Evolutionary conservation across 169 alveolate genomes (phyloP).

Genomic region (Plasmodium gonderi): DNA sequence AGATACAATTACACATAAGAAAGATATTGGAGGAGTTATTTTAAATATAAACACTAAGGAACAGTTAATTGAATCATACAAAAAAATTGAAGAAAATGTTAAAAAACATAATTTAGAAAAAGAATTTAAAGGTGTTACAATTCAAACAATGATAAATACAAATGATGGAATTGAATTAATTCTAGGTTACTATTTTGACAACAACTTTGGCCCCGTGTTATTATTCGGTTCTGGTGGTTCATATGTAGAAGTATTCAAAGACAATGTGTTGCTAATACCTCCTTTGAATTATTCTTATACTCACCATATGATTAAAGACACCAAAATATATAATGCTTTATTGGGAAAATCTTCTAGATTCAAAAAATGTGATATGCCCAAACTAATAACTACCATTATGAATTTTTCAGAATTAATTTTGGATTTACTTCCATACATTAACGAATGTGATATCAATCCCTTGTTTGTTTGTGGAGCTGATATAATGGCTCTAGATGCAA

Average conservation of each 20-base stretch:
- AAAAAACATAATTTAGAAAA: slow-evolving; percentile 69
- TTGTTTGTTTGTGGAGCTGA: slow-evolving; percentile 27
- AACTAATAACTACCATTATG: slow-evolving; percentile 36
- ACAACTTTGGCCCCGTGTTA: slow-evolving; percentile 83
- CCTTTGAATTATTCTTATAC: slow-evolving; percentile 61
- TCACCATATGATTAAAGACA: slow-evolving; percentile 52
- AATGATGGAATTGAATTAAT: slow-evolving; percentile 77
- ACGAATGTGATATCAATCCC: slow-evolving; percentile 76
- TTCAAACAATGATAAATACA: slow-evolving; percentile 76
- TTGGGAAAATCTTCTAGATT: slow-evolving; percentile 64
- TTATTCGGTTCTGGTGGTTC: slow-evolving; percentile 87
- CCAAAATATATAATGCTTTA: slow-evolving; percentile 71
- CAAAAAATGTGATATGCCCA: slow-evolving; percentile 40
- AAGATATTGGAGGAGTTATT: slow-evolving; percentile 83
- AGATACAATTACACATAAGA: slow-evolving; percentile 79
- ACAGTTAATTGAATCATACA: slow-evolving; percentile 65
- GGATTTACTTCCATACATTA: slow-evolving; percentile 66
- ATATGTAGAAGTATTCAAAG: slow-evolving; percentile 83
- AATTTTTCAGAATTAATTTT: slow-evolving; percentile 56
- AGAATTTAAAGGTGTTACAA: slow-evolving; percentile 83
- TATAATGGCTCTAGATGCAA: slow-evolving; percentile 55
- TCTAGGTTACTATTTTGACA: slow-evolving; percentile 79
- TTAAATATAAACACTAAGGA: slow-evolving; percentile 73
- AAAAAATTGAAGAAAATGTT: slow-evolving; percentile 59
- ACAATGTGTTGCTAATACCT: slow-evolving; percentile 76